Base-by-base conservation (phyloP, 768 basidiomycete genomes). In the Termitomyces sp. region DNA sequence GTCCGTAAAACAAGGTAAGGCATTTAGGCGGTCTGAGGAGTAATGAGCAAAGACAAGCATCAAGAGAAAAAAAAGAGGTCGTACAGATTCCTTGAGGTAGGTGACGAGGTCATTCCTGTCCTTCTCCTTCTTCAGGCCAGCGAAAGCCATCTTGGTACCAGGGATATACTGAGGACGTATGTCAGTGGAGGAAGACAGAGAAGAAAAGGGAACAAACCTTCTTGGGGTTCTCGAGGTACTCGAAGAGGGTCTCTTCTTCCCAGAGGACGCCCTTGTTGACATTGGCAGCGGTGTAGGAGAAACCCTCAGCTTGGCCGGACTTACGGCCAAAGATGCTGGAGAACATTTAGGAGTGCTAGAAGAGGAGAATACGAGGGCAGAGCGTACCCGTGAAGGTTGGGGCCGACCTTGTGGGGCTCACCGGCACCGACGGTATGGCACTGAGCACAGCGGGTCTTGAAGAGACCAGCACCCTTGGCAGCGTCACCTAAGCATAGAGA, bases 141-240 rank as follows among this genome's bases (percentile, higher is more conserved):
- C 94, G 65, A 97, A 98, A 56, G 94, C 95, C 95, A 98, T 98
- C 79, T 96, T 97, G 50, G 95, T 97, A 47, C 95, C 94, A 39
- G 92, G 92, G 63, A 95, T 95, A 77, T 94, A 94, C 89, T 91
- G 57, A 1, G 28, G 21, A 9, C 10, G 14, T 0, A 12, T 5
- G 25, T 46, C 1, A 46, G 44, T 6, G 3, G 30, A 19, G 30
- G 16, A 32, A 21, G 27, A 23, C 0, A 17, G 8, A 27, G 10
- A 0, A 28, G 41, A n/a, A 8, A 12, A 17, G 30, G 23, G 19
- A 1, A 21, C 37, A 60, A 57, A 90, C 92, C 84, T 96, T 96
- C 81, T 98, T 98, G 59, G 95, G 95, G 81, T 97, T 94, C 76
- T 94, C 91, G 53, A 94, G 85, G 73, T 94, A 94, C 57, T 95